A percentile compares a stretch with the other conserved stretches of the same genome.
Conservation (phyloP, 2,329 filamentous ascomycete species). For the Pseudogymnoascus sp. region DNA sequence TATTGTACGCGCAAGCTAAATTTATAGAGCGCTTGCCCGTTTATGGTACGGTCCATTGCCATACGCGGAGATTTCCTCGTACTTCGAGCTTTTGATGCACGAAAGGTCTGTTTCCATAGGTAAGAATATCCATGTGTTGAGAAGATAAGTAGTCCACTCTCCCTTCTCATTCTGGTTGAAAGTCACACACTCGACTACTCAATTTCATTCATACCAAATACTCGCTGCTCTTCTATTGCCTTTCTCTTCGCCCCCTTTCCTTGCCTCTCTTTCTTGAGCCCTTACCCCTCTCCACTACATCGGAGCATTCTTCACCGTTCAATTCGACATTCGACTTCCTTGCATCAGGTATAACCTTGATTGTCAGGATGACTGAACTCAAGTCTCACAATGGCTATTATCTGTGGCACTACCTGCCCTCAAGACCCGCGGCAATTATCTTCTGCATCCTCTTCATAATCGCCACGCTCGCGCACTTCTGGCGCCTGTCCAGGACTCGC, state of each 20-base stretch:
- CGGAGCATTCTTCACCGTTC: background rate
- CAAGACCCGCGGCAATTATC: slow-evolving; percentile 32
- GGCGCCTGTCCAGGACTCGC: slow-evolving; percentile 23
- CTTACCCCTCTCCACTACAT: background rate
- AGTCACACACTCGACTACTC: background rate
- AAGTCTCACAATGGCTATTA: slow-evolving; percentile 23
- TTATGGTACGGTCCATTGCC: background rate
- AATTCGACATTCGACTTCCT: background rate
- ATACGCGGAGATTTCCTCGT: background rate
- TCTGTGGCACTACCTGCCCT: slow-evolving; percentile 39
- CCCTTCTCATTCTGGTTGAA: background rate
- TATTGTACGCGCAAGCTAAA: background rate
- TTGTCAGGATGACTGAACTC: background rate
- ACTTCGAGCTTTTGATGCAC: background rate
- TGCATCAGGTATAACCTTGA: background rate
- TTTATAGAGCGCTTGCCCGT: background rate
- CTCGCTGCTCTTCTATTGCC: background rate
- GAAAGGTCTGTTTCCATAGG: background rate
- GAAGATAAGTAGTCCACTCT: background rate
- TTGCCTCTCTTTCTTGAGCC: background rate
- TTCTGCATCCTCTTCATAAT: slow-evolving; percentile 29
- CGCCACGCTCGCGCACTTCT: slow-evolving; percentile 22
- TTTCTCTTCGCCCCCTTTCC: background rate
- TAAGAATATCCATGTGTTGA: background rate
- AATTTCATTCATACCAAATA: background rate